phyloP scores from a whole-genome alignment of 139 green algal species.

The Eudorina sp. region DNA sequence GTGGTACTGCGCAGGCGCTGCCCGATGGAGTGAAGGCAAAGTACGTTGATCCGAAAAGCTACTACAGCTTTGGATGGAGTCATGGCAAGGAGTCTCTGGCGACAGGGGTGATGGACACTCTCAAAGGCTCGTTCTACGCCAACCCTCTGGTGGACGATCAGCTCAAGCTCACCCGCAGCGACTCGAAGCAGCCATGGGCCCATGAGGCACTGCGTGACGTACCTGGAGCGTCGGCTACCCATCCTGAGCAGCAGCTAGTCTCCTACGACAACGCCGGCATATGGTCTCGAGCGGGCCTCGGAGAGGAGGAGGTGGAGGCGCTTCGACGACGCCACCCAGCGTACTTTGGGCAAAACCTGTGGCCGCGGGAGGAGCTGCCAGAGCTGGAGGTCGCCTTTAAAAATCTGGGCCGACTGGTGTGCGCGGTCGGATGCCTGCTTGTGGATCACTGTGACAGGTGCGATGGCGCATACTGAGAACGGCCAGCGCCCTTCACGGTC shows the following conservation, averaged over 20 bases:
- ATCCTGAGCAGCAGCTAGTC: no score
- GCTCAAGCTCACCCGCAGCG: not conserved
- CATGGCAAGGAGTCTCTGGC: slow-evolving; percentile 75
- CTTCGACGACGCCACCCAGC: slow-evolving; percentile 51
- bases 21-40: slow-evolving; percentile 7
- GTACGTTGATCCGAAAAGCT: slow-evolving; percentile 65
- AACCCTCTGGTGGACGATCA: slow-evolving; percentile 69
- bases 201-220: no score
- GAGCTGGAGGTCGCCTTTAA: slow-evolving; percentile 80
- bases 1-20: not conserved
- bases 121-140: slow-evolving; percentile 80
- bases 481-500: no score
- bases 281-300: not conserved
- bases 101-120: slow-evolving; percentile 65
- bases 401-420: slow-evolving; percentile 71
- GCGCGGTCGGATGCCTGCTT: slow-evolving; percentile 69
- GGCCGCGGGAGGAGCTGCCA: slow-evolving; percentile 75
- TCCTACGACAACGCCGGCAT: not conserved
- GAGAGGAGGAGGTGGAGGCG: not conserved
- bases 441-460: slow-evolving; percentile 67
- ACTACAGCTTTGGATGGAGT: slow-evolving; percentile 83
- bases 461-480: not conserved
- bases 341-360: slow-evolving; percentile 82
- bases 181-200: slow-evolving; percentile 2
- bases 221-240: no score